phyloP scores from a whole-genome alignment of 1,284 basidiomycete species.

The Cutaneotrichosporon daszewskae region DNA sequence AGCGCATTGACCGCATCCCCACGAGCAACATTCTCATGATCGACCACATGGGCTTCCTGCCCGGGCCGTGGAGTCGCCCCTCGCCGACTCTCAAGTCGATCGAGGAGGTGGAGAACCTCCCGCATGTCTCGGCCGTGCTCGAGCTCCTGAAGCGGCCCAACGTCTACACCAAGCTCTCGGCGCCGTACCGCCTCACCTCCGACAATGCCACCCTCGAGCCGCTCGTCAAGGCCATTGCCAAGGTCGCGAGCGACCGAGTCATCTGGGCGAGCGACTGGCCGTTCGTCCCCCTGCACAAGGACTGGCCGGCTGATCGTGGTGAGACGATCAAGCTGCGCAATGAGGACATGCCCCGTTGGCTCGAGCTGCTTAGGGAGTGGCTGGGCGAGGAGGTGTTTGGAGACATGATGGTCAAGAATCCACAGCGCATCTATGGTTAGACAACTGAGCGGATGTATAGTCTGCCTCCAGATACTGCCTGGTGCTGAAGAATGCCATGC shows the following conservation, averaged over 20 bases:
- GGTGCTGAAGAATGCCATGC: no score
- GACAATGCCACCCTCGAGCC: conserved; percentile 4
- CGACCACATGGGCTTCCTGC: conserved; percentile 12
- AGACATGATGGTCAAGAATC: conserved; percentile 6
- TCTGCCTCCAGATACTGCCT: no score
- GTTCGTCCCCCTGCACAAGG: conserved; percentile 1
- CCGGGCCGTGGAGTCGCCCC: conserved; percentile 5
- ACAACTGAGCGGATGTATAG: no score
- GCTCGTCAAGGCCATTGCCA: conserved; percentile 2
- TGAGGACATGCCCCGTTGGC: conserved; percentile 7
- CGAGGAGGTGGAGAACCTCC: background rate
- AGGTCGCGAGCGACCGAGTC: background rate
- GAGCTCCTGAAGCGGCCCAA: background rate
- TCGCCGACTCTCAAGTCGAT: background rate
- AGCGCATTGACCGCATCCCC: background rate
- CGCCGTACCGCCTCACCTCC: conserved; percentile 8
- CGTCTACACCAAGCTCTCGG: conserved; percentile 7
- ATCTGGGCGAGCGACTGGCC: conserved; percentile 13
- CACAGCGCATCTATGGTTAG: conserved; percentile 4
- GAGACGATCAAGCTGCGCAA: background rate
- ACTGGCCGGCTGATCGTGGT: background rate
- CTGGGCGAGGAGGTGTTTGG: conserved; percentile 5
- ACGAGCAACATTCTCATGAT: conserved; percentile 5
- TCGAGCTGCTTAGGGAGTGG: conserved; percentile 4
- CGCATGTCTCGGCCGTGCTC: conserved; percentile 3